Evolutionary conservation across 2,329 filamentous ascomycete genomes (phyloP), one percentile per base, ranked within the genome.

Genomic region (Madurella fahalii): DNA sequence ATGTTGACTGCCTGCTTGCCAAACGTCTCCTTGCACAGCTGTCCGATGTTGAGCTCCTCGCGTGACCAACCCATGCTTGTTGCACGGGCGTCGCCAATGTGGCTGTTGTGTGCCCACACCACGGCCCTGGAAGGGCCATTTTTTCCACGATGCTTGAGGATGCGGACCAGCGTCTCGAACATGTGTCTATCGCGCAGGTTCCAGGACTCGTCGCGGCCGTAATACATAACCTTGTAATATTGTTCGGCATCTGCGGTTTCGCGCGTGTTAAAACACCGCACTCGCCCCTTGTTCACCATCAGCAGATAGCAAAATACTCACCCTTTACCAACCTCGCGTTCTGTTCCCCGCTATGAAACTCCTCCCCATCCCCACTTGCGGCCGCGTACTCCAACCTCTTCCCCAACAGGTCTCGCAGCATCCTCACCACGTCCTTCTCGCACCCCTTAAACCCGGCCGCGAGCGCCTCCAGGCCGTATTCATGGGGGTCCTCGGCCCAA

Each of bases 31-130:
- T 74, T 72, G 62, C 76, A 79, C n/a, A 81, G 64, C 63, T 81
- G 78, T 0, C 78, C 78, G n/a, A 80, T 68, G 58, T 79, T 81
- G 46, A 79, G 62, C 62, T 79, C 75, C 8, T 71, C 71, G 16
- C 69, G 65, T 2, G 67, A 62, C 34, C 62, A 66, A 9, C 76
- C 73, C 77, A 79, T 79, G 52, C 71, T 73, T 5, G 76, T 80
- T 34, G 71, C 74, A 15, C 77, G 70, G n/a, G 77, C 77, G 59
- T 81, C 78, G n/a, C 77, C 78, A 11, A 78, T 64, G 47, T 81
- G 78, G 47, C 72, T 77, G 55, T 79, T 80, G 58, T 79, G 77
- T 25, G 78, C 77, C 77, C 77, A 82, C 11, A 81, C 73, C 4
- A 80, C 71, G 0, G 74, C 76, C 55, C 78, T 79, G 11, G 66